phyloP scores from a whole-genome alignment of 2,329 filamentous ascomycete genomes.

The Zopfia rhizophila region DNA sequence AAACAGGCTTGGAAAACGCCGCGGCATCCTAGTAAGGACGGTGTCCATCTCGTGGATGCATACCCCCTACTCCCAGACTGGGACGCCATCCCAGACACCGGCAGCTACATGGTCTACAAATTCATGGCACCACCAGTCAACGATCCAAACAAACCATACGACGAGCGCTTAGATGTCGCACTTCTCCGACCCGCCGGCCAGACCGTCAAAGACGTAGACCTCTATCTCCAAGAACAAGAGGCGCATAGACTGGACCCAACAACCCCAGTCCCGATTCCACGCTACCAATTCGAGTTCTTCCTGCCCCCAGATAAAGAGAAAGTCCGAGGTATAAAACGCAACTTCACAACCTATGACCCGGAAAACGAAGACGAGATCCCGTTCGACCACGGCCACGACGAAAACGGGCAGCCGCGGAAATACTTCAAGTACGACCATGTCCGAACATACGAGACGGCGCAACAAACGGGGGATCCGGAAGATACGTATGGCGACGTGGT shows the following conservation, averaged over 20 bases:
- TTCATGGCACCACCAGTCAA: slow-evolving; percentile 69
- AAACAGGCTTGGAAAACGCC: slow-evolving; percentile 69
- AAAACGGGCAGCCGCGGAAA: slow-evolving; percentile 60
- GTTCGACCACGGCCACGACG: slow-evolving; percentile 48
- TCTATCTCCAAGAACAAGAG: slow-evolving; percentile 59
- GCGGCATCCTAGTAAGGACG: slow-evolving; percentile 67
- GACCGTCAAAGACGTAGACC: slow-evolving; percentile 62
- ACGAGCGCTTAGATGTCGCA: slow-evolving; percentile 68
- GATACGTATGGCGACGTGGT: slow-evolving; percentile 66
- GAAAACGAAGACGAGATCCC: slow-evolving; percentile 57
- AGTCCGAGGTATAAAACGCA: slow-evolving; percentile 64
- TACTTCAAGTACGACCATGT: slow-evolving; percentile 67
- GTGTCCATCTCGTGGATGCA: slow-evolving; percentile 66
- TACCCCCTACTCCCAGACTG: slow-evolving; percentile 71
- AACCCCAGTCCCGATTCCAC: slow-evolving; percentile 63
- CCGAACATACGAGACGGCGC: slow-evolving; percentile 69
- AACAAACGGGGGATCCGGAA: slow-evolving; percentile 62
- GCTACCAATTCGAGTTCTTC: slow-evolving; percentile 70
- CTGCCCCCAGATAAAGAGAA: slow-evolving; percentile 61
- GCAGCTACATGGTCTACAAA: slow-evolving; percentile 69
- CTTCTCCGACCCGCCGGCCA: slow-evolving; percentile 66
- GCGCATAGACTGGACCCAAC: slow-evolving; percentile 58
- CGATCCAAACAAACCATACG: slow-evolving; percentile 59
- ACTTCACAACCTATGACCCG: slow-evolving; percentile 64
- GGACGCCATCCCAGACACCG: slow-evolving; percentile 67